A percentile compares a stretch with the other conserved stretches of the same genome.
These are phyloP conservation scores for Phialophora tarda DNA, from an alignment of 2,329 filamentous ascomycete genomes.

Conservation along the genomic window DNA sequence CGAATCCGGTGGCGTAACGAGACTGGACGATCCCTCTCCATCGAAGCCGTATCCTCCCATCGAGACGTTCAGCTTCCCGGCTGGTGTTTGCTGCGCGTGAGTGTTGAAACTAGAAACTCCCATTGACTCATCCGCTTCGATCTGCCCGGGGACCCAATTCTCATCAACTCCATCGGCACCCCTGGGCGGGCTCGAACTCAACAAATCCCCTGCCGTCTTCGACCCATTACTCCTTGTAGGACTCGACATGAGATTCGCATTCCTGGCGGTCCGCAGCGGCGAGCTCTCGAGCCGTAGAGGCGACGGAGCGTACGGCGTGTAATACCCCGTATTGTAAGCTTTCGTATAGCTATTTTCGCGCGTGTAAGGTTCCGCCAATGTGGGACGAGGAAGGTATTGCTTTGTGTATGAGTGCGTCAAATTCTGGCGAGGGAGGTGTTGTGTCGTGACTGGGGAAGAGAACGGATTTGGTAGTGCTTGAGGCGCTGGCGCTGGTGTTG, in stretches of 20 bases:
- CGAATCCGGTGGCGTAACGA: conserved; percentile 29
- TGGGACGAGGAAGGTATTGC: background rate
- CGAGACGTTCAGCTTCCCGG: conserved; percentile 6
- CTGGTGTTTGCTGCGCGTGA: conserved; percentile 14
- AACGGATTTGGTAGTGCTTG: conserved; percentile 2
- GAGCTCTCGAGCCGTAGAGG: conserved; percentile 13
- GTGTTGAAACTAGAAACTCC: background rate
- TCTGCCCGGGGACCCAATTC: background rate
- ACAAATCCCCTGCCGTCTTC: conserved; percentile 6
- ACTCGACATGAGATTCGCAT: conserved; percentile 37
- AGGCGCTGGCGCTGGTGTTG: background rate
- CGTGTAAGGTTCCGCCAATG: background rate
- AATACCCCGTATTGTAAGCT: conserved; percentile 1
- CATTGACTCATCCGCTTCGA: background rate
- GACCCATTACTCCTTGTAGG: conserved; percentile 1
- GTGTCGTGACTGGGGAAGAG: background rate
- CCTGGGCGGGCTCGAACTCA: conserved; percentile 25
- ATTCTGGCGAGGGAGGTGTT: background rate
- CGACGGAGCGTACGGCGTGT: conserved; percentile 26
- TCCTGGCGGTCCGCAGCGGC: conserved; percentile 36
- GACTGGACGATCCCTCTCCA: background rate
- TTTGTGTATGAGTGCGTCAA: background rate
- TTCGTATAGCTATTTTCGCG: conserved; percentile 10
- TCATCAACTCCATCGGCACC: conserved; percentile 11
- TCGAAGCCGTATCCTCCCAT: conserved; percentile 1